Percentiles rank a stretch among this genome's conserved stretches.
Evolutionary conservation across 2,329 filamentous ascomycete genomes (phyloP).

Genomic region (Achaetomium macrosporum): DNA sequence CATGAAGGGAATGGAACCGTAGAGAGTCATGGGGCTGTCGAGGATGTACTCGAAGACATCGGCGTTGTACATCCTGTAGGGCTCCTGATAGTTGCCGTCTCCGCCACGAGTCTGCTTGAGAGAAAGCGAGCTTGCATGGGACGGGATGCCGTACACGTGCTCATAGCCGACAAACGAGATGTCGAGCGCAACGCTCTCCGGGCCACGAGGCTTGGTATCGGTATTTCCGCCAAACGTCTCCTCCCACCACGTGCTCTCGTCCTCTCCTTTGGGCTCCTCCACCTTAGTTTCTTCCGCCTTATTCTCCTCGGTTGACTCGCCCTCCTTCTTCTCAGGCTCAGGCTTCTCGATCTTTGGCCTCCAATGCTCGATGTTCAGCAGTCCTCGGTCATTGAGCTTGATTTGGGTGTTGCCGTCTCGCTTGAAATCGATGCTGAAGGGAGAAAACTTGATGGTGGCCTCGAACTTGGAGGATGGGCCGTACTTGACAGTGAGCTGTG

Average conservation of each 20-base stretch:
- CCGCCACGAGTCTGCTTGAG: conserved; percentile 87
- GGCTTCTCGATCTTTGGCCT: conserved; percentile 69
- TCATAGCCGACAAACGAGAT: conserved; percentile 89
- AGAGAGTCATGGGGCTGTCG: conserved; percentile 96
- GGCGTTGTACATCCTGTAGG: conserved; percentile 91
- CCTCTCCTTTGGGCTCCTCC: conserved; percentile 47
- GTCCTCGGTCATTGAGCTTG: conserved; percentile 81
- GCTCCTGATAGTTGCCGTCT: conserved; percentile 76
- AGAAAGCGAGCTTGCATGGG: conserved; percentile 83
- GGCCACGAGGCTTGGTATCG: conserved; percentile 89
- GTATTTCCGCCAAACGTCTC: conserved; percentile 94
- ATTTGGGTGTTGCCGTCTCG: conserved; percentile 76
- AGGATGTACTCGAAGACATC: conserved; percentile 98
- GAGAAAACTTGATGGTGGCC: conserved; percentile 74
- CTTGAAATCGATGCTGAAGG: conserved; percentile 82
- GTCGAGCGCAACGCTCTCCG: conserved; percentile 85
- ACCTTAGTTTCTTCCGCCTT: conserved; percentile 43
- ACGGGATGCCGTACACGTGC: conserved; percentile 89
- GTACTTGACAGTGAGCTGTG: conserved; percentile 70
- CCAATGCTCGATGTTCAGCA: conserved; percentile 96
- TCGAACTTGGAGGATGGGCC: conserved; percentile 71
- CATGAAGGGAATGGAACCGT: conserved; percentile 97
- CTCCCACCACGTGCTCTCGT: conserved; percentile 96
- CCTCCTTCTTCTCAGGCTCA: conserved; percentile 46
- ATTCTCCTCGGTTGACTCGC: conserved; percentile 46